Evolutionary conservation across 2,329 filamentous ascomycete genomes (phyloP).

Genomic region (Colletotrichum karsti): DNA sequence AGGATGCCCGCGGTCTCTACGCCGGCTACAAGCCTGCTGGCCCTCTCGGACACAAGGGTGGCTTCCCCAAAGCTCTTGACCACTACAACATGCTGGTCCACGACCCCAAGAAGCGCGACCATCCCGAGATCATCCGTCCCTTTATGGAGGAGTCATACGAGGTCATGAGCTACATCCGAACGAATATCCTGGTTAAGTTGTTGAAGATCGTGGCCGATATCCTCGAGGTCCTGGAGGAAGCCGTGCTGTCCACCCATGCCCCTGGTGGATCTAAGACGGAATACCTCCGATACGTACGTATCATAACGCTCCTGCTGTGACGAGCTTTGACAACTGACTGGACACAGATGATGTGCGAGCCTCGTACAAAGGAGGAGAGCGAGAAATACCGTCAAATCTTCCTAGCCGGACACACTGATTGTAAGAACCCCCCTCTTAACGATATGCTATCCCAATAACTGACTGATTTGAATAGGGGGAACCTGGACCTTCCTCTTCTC

Average conservation of each 20-base stretch:
- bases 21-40: constrained; percentile 39
- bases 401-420: constrained; percentile 51
- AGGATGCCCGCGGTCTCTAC: constrained; percentile 37
- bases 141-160: constrained; percentile 35
- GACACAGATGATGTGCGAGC: constrained; percentile 45
- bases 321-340: neutral
- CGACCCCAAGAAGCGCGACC: constrained; percentile 37
- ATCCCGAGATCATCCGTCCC: constrained; percentile 31
- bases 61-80: constrained; percentile 6
- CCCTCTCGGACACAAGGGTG: constrained; percentile 31
- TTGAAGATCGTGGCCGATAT: constrained; percentile 48
- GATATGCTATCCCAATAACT: no score
- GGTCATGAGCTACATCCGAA: constrained; percentile 37
- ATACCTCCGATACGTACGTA: constrained; percentile 43
- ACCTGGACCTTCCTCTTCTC: constrained; percentile 48
- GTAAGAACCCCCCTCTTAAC: no score
- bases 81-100: constrained; percentile 25
- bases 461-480: constrained; percentile 26
- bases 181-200: constrained; percentile 40
- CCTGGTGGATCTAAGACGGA: constrained; percentile 45
- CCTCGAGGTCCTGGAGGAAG: constrained; percentile 46
- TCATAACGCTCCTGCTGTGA: neutral
- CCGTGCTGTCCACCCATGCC: constrained; percentile 43
- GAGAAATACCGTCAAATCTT: constrained; percentile 46
- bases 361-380: constrained; percentile 43